Evolutionary conservation across 148 eudicot genomes (phyloP).

Genomic region (Silene uniflora): DNA sequence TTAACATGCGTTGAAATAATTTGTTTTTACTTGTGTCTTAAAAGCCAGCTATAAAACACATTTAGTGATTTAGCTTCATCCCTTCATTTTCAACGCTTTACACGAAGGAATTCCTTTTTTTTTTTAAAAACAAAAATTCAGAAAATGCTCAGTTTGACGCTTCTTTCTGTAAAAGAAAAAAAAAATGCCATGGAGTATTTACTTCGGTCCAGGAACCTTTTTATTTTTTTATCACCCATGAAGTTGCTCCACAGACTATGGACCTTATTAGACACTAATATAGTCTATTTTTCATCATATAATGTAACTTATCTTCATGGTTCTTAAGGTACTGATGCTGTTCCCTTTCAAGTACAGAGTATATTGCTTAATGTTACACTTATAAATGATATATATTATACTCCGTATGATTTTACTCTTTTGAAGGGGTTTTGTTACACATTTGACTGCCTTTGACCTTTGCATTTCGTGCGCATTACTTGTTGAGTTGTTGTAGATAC

Average conservation of each 20-base stretch:
- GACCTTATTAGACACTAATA: background rate
- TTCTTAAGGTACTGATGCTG: background rate
- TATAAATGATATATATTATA: background rate
- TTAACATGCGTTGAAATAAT: background rate
- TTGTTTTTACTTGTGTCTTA: no score
- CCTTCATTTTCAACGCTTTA: no score
- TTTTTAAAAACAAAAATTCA: no score
- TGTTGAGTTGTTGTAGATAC: background rate
- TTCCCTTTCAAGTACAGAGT: background rate
- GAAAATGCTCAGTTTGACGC: background rate
- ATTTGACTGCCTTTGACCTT: background rate
- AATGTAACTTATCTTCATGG: background rate
- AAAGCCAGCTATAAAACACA: background rate
- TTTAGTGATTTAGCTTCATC: background rate
- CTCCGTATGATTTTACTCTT: background rate
- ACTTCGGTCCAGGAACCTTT: background rate
- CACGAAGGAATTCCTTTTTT: background rate
- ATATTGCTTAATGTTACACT: background rate
- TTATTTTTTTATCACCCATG: background rate
- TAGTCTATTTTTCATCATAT: background rate
- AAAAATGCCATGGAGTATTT: background rate
- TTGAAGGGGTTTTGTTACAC: background rate
- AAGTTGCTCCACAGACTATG: background rate
- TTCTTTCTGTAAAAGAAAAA: background rate
- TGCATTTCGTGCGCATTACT: background rate